Evolutionary conservation across 805 yeast species (phyloP).

Genomic region (Starmerella stellata): DNA sequence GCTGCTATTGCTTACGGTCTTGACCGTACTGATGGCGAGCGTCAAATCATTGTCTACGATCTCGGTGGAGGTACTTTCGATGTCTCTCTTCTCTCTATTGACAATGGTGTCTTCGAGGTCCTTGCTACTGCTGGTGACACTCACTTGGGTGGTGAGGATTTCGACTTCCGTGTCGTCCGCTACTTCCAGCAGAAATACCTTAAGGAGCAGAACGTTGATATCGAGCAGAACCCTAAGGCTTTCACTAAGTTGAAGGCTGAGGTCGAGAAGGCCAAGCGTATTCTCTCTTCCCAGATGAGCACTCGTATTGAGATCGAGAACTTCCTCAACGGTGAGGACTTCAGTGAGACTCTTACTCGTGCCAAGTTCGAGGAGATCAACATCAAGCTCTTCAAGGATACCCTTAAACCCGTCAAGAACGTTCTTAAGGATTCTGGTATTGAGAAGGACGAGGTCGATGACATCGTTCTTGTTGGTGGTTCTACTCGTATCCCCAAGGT

Average conservation of each 20-base stretch:
- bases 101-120: slow-evolving; percentile 83
- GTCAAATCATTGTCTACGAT: slow-evolving; percentile 80
- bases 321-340: slow-evolving; percentile 83
- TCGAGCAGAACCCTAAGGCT: slow-evolving; percentile 65
- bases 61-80: slow-evolving; percentile 97
- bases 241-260: slow-evolving; percentile 89
- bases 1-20: slow-evolving; percentile 96
- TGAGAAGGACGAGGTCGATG: slow-evolving; percentile 73
- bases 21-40: slow-evolving; percentile 61
- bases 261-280: slow-evolving; percentile 95
- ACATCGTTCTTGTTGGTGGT: slow-evolving; percentile 95
- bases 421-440: slow-evolving; percentile 87
- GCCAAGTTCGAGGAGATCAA: slow-evolving; percentile 96
- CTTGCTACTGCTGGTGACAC: slow-evolving; percentile 93
- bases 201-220: slow-evolving; percentile 79
- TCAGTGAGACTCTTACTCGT: slow-evolving; percentile 86
- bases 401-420: slow-evolving; percentile 89
- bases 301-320: slow-evolving; percentile 94
- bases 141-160: slow-evolving; percentile 95
- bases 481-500: slow-evolving; percentile 98
- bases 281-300: slow-evolving; percentile 85
- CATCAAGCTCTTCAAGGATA: slow-evolving; percentile 80
- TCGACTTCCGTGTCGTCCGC: slow-evolving; percentile 73
- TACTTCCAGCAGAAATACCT: slow-evolving; percentile 71
- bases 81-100: slow-evolving; percentile 73